phyloP scores from a whole-genome alignment of 768 basidiomycete genomes.

The Gymnopilus junonius region DNA sequence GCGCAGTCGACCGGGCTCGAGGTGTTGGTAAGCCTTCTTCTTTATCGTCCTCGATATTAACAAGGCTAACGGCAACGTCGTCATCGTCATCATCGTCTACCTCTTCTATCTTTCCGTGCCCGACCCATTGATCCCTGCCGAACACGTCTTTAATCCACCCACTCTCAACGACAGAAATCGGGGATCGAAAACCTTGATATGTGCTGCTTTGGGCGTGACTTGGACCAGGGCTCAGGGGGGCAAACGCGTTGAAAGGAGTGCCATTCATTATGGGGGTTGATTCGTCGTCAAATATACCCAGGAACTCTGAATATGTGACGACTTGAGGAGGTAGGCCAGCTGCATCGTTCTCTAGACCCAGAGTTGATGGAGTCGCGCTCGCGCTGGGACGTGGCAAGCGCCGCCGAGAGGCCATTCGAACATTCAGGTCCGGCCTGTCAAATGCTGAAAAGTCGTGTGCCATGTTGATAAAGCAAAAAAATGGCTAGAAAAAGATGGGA shows the following conservation, averaged over 20 bases:
- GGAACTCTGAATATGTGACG: constrained; percentile 25
- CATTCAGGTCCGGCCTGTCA: constrained; percentile 29
- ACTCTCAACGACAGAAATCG: constrained; percentile 24
- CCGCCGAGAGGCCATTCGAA: constrained; percentile 24
- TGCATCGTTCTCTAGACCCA: constrained; percentile 6
- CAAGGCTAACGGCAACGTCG: constrained; percentile 14
- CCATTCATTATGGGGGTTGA: constrained; percentile 17
- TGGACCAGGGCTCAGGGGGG: constrained; percentile 21
- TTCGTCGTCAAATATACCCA: constrained; percentile 23
- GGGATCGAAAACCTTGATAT: constrained; percentile 12
- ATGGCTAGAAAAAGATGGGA: neutral
- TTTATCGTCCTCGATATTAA: constrained; percentile 15
- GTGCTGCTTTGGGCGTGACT: constrained; percentile 19
- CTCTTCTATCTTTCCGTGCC: constrained; percentile 35
- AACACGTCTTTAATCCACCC: constrained; percentile 30
- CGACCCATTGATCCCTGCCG: constrained; percentile 26
- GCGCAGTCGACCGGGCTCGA: constrained; percentile 10
- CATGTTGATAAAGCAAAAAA: constrained; percentile 13
- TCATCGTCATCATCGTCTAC: constrained; percentile 30
- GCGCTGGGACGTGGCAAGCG: constrained; percentile 25
- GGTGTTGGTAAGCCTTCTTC: constrained; percentile 19
- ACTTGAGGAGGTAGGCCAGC: constrained; percentile 11
- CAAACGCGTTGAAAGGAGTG: constrained; percentile 13
- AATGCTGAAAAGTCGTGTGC: constrained; percentile 22
- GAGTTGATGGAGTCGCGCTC: constrained; percentile 19